Evolutionary conservation across 129 eudicot species (phyloP).

Genomic region (Pulicaria dysenterica): DNA sequence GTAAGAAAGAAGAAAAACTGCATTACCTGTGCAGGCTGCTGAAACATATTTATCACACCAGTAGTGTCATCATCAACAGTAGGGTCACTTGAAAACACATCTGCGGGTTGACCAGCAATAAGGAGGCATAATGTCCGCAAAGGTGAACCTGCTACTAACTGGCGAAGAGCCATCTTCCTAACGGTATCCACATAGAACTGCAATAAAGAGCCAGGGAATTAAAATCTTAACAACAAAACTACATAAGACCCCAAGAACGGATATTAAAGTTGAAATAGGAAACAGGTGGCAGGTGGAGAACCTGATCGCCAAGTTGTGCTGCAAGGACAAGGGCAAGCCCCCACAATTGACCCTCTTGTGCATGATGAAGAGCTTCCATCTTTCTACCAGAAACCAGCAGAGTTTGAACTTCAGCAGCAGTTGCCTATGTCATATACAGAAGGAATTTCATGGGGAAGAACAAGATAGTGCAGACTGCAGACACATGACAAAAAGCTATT

Average conservation of each 20-base stretch:
- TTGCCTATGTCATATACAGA: conserved; percentile 50
- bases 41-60: conserved; percentile 46
- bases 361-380: conserved; percentile 79
- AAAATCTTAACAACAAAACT: conserved; percentile 12
- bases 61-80: conserved; percentile 38
- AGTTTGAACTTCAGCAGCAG: conserved; percentile 85
- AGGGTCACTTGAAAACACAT: conserved; percentile 65
- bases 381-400: conserved; percentile 89
- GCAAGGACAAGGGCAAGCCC: conserved; percentile 91
- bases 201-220: conserved; percentile 34
- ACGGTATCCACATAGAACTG: conserved; percentile 89
- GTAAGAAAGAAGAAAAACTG: background rate
- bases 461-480: conserved; percentile 9
- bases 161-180: conserved; percentile 85
- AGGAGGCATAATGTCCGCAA: conserved; percentile 93
- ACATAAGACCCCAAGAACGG: background rate
- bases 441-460: conserved; percentile 5
- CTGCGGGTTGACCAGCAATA: conserved; percentile 93
- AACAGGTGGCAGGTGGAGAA: conserved; percentile 1
- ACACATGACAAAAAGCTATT: background rate
- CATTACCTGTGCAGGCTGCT: conserved; percentile 69
- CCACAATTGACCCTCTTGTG: conserved; percentile 94
- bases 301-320: conserved; percentile 97
- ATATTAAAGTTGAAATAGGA: background rate
- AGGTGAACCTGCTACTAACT: conserved; percentile 87